Evolutionary conservation across 768 basidiomycete genomes (phyloP).

Genomic region (Sporobolomyces pararoseus): DNA sequence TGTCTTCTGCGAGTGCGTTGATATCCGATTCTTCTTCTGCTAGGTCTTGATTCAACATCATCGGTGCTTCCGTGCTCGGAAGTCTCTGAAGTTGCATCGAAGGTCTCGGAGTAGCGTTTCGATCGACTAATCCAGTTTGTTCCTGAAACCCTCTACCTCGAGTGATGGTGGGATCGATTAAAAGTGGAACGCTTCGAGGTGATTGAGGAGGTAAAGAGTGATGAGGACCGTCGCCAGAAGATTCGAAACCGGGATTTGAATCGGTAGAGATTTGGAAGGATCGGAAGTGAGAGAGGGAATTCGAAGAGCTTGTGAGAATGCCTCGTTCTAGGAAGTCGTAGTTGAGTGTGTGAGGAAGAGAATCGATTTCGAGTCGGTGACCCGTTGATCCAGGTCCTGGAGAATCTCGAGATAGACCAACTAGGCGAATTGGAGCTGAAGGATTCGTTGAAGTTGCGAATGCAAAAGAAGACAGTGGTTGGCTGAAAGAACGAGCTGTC

Average conservation of each 20-base stretch:
- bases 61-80: background rate
- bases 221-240: background rate
- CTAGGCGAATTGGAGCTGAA: constrained; percentile 20
- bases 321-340: constrained; percentile 29
- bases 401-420: constrained; percentile 37
- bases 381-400: constrained; percentile 27
- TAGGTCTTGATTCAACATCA: background rate
- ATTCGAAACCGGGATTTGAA: too few species aligned
- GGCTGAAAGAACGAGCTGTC: constrained; percentile 22
- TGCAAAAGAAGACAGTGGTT: constrained; percentile 34
- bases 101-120: constrained; percentile 28
- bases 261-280: constrained; percentile 1
- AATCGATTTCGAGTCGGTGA: constrained; percentile 29
- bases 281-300: background rate
- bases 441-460: background rate
- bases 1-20: constrained; percentile 18
- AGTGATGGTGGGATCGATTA: background rate
- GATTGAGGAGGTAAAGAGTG: background rate
- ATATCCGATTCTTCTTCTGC: background rate
- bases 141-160: constrained; percentile 8
- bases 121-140: constrained; percentile 18
- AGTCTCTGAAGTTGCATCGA: constrained; percentile 5
- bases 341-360: background rate
- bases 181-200: background rate
- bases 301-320: constrained; percentile 7